A percentile compares a stretch with the other conserved stretches of the same genome.
These are phyloP conservation scores for Bryoglossum gracile DNA, from an alignment of 495 filamentous ascomycete species.

Conservation along the genomic window DNA sequence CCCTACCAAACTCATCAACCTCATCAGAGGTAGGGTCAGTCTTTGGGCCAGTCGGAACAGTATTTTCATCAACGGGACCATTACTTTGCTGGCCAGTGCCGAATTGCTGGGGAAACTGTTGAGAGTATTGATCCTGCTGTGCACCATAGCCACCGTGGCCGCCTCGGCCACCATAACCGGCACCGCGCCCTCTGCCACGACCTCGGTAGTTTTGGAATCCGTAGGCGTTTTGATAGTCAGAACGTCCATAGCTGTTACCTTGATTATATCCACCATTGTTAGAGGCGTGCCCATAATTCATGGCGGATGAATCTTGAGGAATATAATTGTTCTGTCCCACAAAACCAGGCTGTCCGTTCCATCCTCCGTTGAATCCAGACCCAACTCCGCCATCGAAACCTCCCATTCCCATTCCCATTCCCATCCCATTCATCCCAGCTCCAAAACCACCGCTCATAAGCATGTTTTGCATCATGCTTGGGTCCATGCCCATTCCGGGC, in stretches of 20 bases:
- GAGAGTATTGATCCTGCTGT: slow-evolving; percentile 21
- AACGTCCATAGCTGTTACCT: slow-evolving; percentile 55
- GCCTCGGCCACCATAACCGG: slow-evolving; percentile 59
- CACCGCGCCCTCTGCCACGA: too few species aligned
- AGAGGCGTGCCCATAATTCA: slow-evolving; percentile 63
- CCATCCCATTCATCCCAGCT: slow-evolving; percentile 80
- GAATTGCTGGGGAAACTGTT: slow-evolving; percentile 23
- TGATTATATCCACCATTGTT: slow-evolving; percentile 41
- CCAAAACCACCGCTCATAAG: slow-evolving; percentile 73
- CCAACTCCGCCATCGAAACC: slow-evolving; percentile 51
- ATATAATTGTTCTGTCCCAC: slow-evolving; percentile 62
- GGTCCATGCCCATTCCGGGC: slow-evolving; percentile 79
- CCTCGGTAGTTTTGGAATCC: slow-evolving; percentile 50
- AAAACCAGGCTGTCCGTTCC: slow-evolving; percentile 64
- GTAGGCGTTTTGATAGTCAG: slow-evolving; percentile 53
- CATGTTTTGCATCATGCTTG: slow-evolving; percentile 85
- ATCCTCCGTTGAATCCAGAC: slow-evolving; percentile 38
- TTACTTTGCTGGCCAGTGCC: slow-evolving; percentile 11
- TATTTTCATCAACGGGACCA: slow-evolving; percentile 15
- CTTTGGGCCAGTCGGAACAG: slow-evolving; percentile 23
- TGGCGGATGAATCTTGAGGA: slow-evolving; percentile 61
- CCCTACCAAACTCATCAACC: slow-evolving; percentile 48
- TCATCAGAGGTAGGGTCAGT: slow-evolving; percentile 24
- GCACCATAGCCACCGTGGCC: slow-evolving; percentile 31
- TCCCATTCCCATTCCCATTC: slow-evolving; percentile 81